A percentile compares a stretch with the other conserved stretches of the same genome.
phyloP scores from a whole-genome alignment of 495 filamentous ascomycete genomes.

The Achaetomiella virescens region DNA sequence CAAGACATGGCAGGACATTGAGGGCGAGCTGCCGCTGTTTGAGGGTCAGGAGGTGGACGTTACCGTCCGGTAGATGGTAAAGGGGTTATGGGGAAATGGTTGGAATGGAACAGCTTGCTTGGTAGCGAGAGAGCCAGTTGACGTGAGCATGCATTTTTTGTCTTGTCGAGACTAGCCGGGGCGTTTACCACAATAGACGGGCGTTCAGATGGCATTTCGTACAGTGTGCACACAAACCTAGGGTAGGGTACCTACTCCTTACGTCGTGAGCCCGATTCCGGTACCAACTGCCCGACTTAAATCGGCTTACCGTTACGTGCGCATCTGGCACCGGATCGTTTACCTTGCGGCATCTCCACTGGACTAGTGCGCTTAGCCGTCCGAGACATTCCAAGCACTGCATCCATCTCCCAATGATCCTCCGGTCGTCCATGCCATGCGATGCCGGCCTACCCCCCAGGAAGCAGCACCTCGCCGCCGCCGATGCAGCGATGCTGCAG shows the following conservation, averaged over 20 bases:
- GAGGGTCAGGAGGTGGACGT: conserved; percentile 48
- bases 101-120: background rate
- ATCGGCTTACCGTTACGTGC: background rate
- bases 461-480: background rate
- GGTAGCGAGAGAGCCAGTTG: too few species aligned
- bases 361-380: background rate
- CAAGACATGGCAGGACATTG: conserved; percentile 57
- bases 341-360: background rate
- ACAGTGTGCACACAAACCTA: too few species aligned
- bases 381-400: background rate
- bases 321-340: background rate
- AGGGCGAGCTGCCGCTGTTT: conserved; percentile 55
- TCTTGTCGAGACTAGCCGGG: background rate
- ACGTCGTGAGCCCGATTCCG: too few species aligned
- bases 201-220: background rate
- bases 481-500: conserved; percentile 1
- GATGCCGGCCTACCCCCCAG: background rate
- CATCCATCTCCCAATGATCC: background rate
- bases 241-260: too few species aligned
- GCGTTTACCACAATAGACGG: conserved; percentile 6
- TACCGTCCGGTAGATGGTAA: conserved; percentile 13
- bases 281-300: too few species aligned
- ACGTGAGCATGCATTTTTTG: background rate
- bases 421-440: background rate
- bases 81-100: too few species aligned